Evolutionary conservation across 2,329 filamentous ascomycete species (phyloP), one percentile per base, ranked within the genome.

Genomic region (Pestalotiopsis sp.): DNA sequence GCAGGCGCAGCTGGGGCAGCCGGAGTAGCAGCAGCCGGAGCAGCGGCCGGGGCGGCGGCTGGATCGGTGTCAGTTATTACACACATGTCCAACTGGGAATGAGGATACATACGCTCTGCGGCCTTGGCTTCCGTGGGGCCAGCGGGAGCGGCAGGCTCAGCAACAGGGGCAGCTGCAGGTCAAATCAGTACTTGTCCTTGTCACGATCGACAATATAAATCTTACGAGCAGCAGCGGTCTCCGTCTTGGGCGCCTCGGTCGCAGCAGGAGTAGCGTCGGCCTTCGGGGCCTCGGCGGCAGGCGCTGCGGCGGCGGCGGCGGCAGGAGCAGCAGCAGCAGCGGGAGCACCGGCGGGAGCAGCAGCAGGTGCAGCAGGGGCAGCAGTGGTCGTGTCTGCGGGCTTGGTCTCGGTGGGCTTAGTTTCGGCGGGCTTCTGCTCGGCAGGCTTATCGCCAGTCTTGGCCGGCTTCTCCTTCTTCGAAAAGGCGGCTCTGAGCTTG

Each of bases 401-500:
- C 67, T 70, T 70, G n/a, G 70, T 59, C 66, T 71, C 72, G 9
- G 68, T 31, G 41, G 71, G 63, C 63, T 64, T 67, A 3, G 66
- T 52, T 58, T 71, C 70, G 23, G 62, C 25, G 5, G 68, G 20
- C 23, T 66, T 66, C 38, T 73, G 72, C 52, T 74, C 72, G 58
- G 70, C 76, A 38, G 78, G 70, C 59, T 78, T 77, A 52, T 73
- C 71, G 41, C 73, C 79, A 75, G 83, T 78, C 60, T 79, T 75
- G 57, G 70, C 66, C 58, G 72, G 70, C 68, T 73, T 72, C 25
- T 67, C 71, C 80, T 82, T 84, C 78, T 84, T 86, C 79, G 84
- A 85, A 81, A 87, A 85, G 78, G 81, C 79, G 71, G 80, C 79
- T 83, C 84, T 86, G 76, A 89, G 76, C 84, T 87, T 88, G 75